Evolutionary conservation across 495 filamentous ascomycete genomes (phyloP).

Genomic region (Neurospora sublineolata): DNA sequence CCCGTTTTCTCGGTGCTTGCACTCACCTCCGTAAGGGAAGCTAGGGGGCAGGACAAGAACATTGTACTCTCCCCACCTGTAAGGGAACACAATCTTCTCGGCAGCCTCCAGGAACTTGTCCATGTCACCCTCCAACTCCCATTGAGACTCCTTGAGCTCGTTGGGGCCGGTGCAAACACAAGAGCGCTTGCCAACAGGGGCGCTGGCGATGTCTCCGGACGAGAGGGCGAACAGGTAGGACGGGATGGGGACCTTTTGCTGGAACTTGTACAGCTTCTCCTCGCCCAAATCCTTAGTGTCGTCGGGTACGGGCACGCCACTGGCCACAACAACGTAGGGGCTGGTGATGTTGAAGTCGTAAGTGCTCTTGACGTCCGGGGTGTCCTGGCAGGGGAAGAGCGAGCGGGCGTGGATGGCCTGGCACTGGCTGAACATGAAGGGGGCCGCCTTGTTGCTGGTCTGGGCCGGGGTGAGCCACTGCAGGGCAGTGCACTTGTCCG

Average conservation of each 20-base stretch:
- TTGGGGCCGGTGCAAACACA: conserved; percentile 78
- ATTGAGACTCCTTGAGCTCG: conserved; percentile 70
- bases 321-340: conserved; percentile 76
- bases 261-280: conserved; percentile 62
- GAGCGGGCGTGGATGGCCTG: conserved; percentile 91
- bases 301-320: conserved; percentile 58
- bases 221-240: conserved; percentile 89
- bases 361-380: conserved; percentile 85
- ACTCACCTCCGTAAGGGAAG: conserved; percentile 63
- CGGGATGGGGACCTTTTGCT: conserved; percentile 84
- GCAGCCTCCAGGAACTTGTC: conserved; percentile 83
- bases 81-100: conserved; percentile 79
- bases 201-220: conserved; percentile 76
- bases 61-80: conserved; percentile 91
- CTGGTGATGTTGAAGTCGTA: conserved; percentile 81
- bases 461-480: conserved; percentile 89
- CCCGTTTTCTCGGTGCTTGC: background rate
- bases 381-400: conserved; percentile 93
- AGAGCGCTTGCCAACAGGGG: conserved; percentile 74
- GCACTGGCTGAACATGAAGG: conserved; percentile 97
- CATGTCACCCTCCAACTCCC: conserved; percentile 80
- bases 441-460: conserved; percentile 83
- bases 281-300: conserved; percentile 32
- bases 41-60: conserved; percentile 80
- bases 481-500: conserved; percentile 75